A percentile compares a stretch with the other conserved stretches of the same genome.
phyloP scores from a whole-genome alignment of 2,329 filamentous ascomycete genomes.

The Arthrinium phaeospermum region DNA sequence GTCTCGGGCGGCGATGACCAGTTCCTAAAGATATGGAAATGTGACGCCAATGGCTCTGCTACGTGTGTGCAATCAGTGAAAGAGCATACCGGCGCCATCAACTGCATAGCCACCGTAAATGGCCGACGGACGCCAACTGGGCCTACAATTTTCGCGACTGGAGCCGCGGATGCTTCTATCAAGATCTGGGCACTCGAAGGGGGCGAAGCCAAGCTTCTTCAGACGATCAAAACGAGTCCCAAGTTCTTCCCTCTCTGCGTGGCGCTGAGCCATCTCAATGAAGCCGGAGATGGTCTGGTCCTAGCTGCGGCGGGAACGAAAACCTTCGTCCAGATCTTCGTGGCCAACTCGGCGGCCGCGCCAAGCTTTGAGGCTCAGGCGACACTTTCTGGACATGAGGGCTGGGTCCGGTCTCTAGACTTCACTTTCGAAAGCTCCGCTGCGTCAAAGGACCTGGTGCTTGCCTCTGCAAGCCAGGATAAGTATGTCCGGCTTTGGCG shows the following conservation, averaged over 20 bases:
- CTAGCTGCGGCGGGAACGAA: conserved; percentile 88
- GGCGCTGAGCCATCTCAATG: conserved; percentile 67
- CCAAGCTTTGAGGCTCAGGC: conserved; percentile 72
- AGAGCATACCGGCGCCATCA: conserved; percentile 77
- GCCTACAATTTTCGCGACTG: conserved; percentile 68
- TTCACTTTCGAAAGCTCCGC: conserved; percentile 69
- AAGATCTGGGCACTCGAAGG: conserved; percentile 71
- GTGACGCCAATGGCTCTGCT: conserved; percentile 22
- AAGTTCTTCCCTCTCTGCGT: conserved; percentile 83
- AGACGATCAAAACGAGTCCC: conserved; percentile 75
- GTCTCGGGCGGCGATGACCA: conserved; percentile 85
- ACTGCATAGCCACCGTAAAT: conserved; percentile 62
- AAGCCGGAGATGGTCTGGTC: conserved; percentile 59
- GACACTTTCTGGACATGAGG: conserved; percentile 87
- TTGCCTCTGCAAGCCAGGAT: conserved; percentile 95
- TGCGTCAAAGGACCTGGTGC: conserved; percentile 69
- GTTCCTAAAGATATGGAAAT: conserved; percentile 74
- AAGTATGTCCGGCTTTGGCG: conserved; percentile 97
- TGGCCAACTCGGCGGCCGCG: conserved; percentile 52
- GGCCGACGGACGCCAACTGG: conserved; percentile 28
- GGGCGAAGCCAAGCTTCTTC: conserved; percentile 58
- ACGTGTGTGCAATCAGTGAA: conserved; percentile 59
- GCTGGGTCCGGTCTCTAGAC: conserved; percentile 87
- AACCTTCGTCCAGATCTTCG: conserved; percentile 80
- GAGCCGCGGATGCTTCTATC: conserved; percentile 78